These are phyloP conservation scores for Serendipita sp. DNA, from an alignment of 768 basidiomycete species.

Conservation along the genomic window DNA sequence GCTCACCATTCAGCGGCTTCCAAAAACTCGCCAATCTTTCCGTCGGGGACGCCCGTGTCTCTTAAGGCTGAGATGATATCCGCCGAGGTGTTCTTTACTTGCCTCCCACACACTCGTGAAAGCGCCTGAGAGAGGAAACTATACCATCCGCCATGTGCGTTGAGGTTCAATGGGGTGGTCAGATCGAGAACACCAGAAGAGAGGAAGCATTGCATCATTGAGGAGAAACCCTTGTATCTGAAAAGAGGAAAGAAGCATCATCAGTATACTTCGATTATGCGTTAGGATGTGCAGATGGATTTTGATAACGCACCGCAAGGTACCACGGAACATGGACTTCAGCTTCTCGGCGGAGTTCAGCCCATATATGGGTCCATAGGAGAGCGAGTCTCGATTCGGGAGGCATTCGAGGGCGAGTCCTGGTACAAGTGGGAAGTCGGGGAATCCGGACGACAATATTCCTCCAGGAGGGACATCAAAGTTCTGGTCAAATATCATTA, in stretches of 20 bases:
- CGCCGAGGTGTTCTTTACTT: slow-evolving; percentile 25
- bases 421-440: slow-evolving; percentile 46
- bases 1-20: slow-evolving; percentile 16
- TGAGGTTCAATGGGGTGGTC: not conserved
- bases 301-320: slow-evolving; percentile 39
- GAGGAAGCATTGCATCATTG: slow-evolving; percentile 57
- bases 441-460: slow-evolving; percentile 44
- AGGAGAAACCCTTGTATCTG: slow-evolving; percentile 74
- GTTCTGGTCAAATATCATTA: slow-evolving; percentile 23
- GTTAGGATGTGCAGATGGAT: not conserved
- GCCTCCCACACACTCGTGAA: slow-evolving; percentile 14
- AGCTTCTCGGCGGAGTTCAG: slow-evolving; percentile 29
- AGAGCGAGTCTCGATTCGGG: slow-evolving; percentile 68
- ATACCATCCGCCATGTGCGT: slow-evolving; percentile 10
- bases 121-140: not conserved
- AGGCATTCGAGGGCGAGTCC: slow-evolving; percentile 63
- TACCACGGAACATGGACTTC: slow-evolving; percentile 66
- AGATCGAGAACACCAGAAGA: slow-evolving; percentile 49
- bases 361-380: slow-evolving; percentile 51
- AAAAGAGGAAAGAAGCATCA: not conserved
- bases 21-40: slow-evolving; percentile 10
- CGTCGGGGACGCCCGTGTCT: not conserved
- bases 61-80: slow-evolving; percentile 13
- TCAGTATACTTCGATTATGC: not conserved
- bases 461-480: slow-evolving; percentile 34